Base-by-base conservation (phyloP, 2,329 filamentous ascomycete species). In the Aspergillus pseudonomiae region DNA sequence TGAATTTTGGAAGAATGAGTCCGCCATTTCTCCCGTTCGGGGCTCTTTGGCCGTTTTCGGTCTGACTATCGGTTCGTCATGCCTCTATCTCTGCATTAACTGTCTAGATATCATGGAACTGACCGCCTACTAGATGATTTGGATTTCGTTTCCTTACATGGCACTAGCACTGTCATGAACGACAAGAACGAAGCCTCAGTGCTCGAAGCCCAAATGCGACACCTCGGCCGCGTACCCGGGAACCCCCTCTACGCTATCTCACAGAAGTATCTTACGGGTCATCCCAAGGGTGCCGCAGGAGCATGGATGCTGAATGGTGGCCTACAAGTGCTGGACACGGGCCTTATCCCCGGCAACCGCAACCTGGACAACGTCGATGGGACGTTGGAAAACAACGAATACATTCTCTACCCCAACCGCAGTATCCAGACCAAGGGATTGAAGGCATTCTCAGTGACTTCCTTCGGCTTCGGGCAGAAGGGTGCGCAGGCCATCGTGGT, bases 261-360 rank as follows among this genome's bases (percentile, higher is more conserved):
- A 91, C 95, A 99, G 83, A 99, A 99, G 82, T 98, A 96, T 80
- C 89, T 99, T 66, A 99, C 96, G 60, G 95, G 95, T 79, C 95
- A 99, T 78, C 95, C 95, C 74, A 99, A 99, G 89, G 95, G 95
- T 89, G 94, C 95, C 74, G 95, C 95, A 65, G 95, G 95, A 84
- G 95, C 94, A 56, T 99, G 95, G 94, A 99, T 99, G 95, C 89
- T 99, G 87, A 99, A 99, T 84, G 95, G 95, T 69, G 94, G 92
- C 79, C 84, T 99, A 77, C 95, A 99, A 80, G 93, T 97, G 52
- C 88, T 99, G 72, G 96, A 98, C 84, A 90, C 87, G 58, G 95
- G 95, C 75, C 85, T 99, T 57, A 94, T 99, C 26, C 95, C 95
- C 14, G 95, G 95, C 64, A 99, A 99, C 84, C 91, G 94, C 74